Conservation (phyloP, 2,329 filamentous ascomycete genomes). For the Pseudogymnoascus sp. region DNA sequence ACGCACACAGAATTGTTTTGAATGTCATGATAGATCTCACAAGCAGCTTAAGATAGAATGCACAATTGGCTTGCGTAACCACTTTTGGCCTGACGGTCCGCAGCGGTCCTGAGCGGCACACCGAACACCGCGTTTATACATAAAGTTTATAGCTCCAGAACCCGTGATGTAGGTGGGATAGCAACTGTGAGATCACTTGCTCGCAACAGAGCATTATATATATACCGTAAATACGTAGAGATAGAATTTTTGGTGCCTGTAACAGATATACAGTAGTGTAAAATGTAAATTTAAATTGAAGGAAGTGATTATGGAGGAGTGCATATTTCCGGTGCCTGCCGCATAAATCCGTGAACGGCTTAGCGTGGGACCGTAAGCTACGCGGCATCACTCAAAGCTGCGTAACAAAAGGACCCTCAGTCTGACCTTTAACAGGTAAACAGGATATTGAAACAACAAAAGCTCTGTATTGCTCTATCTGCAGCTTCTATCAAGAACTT, state of each 20-base stretch:
- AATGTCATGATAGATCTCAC: not conserved
- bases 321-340: constrained; percentile 6
- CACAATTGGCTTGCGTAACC: not conserved
- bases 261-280: not conserved
- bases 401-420: constrained; percentile 4
- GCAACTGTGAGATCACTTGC: not conserved
- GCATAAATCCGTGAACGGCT: constrained; percentile 4
- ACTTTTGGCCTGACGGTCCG: not conserved
- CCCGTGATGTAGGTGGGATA: not conserved
- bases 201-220: not conserved
- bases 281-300: not conserved
- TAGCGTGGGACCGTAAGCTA: constrained; percentile 4
- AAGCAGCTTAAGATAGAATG: not conserved
- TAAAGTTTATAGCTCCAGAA: not conserved
- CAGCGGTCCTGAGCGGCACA: not conserved
- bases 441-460: constrained; percentile 8
- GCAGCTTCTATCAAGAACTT: not conserved
- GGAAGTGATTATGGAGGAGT: not conserved
- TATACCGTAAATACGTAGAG: not conserved
- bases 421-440: constrained; percentile 8
- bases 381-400: constrained; percentile 2
- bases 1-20: not conserved
- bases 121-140: not conserved
- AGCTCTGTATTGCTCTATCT: not conserved
- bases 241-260: not conserved